These are phyloP conservation scores for Rhizopus microsporus DNA, from an alignment of 371 early-diverging fungal species.

Conservation along the genomic window DNA sequence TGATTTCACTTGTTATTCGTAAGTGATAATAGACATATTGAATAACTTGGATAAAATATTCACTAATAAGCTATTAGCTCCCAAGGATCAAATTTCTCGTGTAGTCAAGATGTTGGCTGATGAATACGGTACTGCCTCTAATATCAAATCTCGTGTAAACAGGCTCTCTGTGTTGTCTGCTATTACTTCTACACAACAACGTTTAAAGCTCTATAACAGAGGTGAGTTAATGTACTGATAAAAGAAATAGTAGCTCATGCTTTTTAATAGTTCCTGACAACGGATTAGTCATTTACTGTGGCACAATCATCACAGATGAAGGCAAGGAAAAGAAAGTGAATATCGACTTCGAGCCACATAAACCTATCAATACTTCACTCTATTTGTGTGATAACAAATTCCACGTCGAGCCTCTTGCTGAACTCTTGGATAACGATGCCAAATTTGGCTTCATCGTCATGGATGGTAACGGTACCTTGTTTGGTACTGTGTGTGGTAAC, in stretches of 20 bases:
- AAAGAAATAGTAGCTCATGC: background rate
- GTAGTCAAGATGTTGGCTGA: conserved; percentile 96
- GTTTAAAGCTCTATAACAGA: conserved; percentile 94
- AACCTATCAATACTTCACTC: conserved; percentile 99
- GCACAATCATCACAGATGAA: conserved; percentile 97
- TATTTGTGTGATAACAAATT: conserved; percentile 99
- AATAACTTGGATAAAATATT: background rate
- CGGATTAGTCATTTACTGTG: conserved; percentile 95
- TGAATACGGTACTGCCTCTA: conserved; percentile 99
- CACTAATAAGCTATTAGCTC: conserved; percentile 46
- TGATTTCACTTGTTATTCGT: conserved; percentile 99
- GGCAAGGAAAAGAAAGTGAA: conserved; percentile 99
- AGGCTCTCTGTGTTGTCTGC: conserved; percentile 97
- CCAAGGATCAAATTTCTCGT: conserved; percentile 95
- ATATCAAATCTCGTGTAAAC: conserved; percentile 99
- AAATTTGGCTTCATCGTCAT: conserved; percentile 99
- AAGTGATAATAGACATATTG: conserved; percentile 20
- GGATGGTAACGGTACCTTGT: conserved; percentile 99
- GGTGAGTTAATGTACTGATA: conserved; percentile 35
- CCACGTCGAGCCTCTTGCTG: conserved; percentile 95
- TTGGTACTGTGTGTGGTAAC: conserved; percentile 98
- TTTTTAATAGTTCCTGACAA: conserved; percentile 78
- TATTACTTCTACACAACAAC: conserved; percentile 98
- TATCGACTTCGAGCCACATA: conserved; percentile 99
- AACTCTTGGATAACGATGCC: conserved; percentile 94